phyloP scores from a whole-genome alignment of 2,329 filamentous ascomycete genomes.

The Dactylonectria macrodidyma region DNA sequence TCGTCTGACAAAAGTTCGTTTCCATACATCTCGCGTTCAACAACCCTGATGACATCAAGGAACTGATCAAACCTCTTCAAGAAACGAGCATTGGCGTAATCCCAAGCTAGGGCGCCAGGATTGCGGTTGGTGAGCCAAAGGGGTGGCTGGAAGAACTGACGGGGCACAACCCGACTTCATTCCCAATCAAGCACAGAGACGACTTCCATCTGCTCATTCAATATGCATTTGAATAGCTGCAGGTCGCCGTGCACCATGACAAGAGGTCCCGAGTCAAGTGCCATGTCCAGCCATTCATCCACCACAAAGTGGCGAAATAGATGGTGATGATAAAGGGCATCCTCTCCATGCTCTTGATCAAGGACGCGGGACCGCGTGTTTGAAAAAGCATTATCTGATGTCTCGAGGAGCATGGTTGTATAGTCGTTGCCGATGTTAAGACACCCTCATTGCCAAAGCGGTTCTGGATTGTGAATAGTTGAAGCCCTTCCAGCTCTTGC shows the following conservation, averaged over 20 bases:
- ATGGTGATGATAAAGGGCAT: constrained; percentile 29
- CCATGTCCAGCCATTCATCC: constrained; percentile 21
- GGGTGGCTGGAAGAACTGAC: constrained; percentile 32
- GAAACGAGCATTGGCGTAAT: constrained; percentile 12
- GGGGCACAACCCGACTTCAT: constrained; percentile 38
- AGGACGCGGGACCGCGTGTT: constrained; percentile 20
- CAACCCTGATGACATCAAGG: not conserved
- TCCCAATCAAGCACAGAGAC: constrained; percentile 34
- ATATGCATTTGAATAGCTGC: constrained; percentile 26
- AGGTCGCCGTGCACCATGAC: constrained; percentile 35
- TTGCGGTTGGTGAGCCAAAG: constrained; percentile 25
- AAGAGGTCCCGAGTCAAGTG: constrained; percentile 28
- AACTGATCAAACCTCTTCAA: constrained; percentile 17
- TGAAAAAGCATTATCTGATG: constrained; percentile 27
- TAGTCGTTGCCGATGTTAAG: constrained; percentile 27
- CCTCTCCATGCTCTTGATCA: constrained; percentile 21
- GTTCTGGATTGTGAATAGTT: constrained; percentile 22
- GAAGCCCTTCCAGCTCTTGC: constrained; percentile 30
- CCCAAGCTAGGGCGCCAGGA: not conserved
- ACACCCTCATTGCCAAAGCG: constrained; percentile 8
- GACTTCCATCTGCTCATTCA: constrained; percentile 28
- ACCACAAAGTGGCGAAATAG: constrained; percentile 26
- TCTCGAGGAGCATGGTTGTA: constrained; percentile 26
- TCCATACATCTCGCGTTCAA: constrained; percentile 15
- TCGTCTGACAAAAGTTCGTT: not conserved